These are phyloP conservation scores for Baudoinia panamericana DNA, from an alignment of 495 filamentous ascomycete genomes.

Conservation along the genomic window DNA sequence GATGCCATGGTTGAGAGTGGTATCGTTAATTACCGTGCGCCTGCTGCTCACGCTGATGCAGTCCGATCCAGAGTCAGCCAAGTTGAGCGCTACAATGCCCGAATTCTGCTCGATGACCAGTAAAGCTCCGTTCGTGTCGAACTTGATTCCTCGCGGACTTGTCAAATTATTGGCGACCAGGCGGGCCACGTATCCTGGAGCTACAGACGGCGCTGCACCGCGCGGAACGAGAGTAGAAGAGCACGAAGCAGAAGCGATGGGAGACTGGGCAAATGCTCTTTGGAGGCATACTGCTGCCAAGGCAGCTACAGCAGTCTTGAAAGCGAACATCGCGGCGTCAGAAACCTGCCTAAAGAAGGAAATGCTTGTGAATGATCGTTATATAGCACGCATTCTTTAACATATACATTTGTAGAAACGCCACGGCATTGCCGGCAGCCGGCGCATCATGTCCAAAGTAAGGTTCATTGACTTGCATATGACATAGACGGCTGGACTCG, in stretches of 20 bases:
- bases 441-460: no score
- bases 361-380: no score
- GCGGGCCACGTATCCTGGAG: conserved; percentile 42
- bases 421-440: no score
- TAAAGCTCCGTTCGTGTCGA: conserved; percentile 47
- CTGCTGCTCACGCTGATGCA: conserved; percentile 32
- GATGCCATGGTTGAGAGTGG: conserved; percentile 53
- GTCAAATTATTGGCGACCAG: conserved; percentile 42
- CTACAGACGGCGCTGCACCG: conserved; percentile 36
- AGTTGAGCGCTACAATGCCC: conserved; percentile 42
- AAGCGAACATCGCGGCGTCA: no score
- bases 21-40: conserved; percentile 22
- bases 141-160: conserved; percentile 44
- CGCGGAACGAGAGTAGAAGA: conserved; percentile 23
- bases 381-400: no score
- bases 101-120: conserved; percentile 43
- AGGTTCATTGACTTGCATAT: no score
- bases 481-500: no score
- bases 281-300: no score
- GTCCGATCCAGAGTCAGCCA: conserved; percentile 38
- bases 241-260: conserved; percentile 17
- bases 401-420: no score
- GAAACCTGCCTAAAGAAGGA: no score
- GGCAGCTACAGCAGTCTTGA: no score
- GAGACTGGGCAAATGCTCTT: conserved; percentile 3